Base-by-base conservation (phyloP, 352 stramenopile species). In the Peronospora tabacina region DNA sequence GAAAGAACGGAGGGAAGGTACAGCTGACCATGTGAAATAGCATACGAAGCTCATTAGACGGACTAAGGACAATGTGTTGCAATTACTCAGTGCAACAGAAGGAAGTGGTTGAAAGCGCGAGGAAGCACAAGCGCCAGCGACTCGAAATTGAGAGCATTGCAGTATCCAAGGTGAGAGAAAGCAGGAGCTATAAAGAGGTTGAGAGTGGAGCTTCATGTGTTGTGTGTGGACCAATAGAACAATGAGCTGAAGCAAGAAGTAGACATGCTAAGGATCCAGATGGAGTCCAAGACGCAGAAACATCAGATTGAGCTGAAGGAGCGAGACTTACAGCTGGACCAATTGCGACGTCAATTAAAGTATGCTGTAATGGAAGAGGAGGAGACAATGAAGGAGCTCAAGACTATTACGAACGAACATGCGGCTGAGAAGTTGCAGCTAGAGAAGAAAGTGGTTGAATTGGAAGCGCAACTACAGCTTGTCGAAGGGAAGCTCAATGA, bases 241-340 rank as follows among this genome's bases (percentile, higher is more conserved):
- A 53, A 75, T 9, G 59, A 75, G 28, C 58, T 85, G 15, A 66
- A 72, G 28, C 66, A 65, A 6, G 67, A 87, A 30, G 47, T 85
- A 19, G 67, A 78, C 46, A 66, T 45, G 51, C 61, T 87, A 19
- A 72, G 55, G 13, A 61, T 84, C 34, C 77, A 86, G 49, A 41
- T 85, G 42, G 58, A 70, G 28, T 66, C 65, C 10, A 82, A 67
- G 11, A 62, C 42, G 1, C 73, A 85, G 49, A 61, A 58, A 20
- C 74, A 89, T 33, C 73, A 87, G 50, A 75, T 80, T 29, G 75
- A 81, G 32, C 51, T 87, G 8, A 84, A 82, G 50, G 75, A 87
- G 48, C 65, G 77, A 44, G 77, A 89, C 46, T 19, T 78, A n/a
- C 64, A 86, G 30, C 15, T 90, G 22, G 74, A 77, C 19, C 75